Percentiles rank a stretch among this genome's conserved stretches.
Conservation (phyloP, 2,329 filamentous ascomycete genomes). For the Aphanocladium album region DNA sequence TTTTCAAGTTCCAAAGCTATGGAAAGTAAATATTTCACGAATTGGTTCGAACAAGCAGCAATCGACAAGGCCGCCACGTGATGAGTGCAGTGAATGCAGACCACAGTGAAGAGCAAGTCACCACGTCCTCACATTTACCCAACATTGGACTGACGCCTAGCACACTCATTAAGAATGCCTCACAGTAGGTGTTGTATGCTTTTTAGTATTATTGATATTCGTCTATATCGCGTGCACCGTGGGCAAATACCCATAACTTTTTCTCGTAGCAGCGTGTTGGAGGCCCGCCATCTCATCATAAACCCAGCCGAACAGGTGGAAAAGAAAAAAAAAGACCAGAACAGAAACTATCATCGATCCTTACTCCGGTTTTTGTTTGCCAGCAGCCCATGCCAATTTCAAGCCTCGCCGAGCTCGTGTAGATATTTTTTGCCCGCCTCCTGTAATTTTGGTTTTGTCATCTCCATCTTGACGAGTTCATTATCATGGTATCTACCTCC, state of each 20-base stretch:
- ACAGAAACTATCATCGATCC: neutral
- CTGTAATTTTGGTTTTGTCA: neutral
- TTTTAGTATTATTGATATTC: neutral
- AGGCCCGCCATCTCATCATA: neutral
- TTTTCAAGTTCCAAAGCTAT: neutral
- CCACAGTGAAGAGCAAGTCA: neutral
- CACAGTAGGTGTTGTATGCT: neutral
- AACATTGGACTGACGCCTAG: neutral
- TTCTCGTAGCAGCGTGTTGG: neutral
- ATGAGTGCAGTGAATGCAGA: neutral
- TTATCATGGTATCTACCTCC: conserved; percentile 8
- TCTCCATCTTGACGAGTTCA: neutral
- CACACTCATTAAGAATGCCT: neutral
- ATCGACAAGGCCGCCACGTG: neutral
- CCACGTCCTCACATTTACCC: neutral
- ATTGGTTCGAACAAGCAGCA: neutral
- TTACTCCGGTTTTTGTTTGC: neutral
- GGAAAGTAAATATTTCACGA: neutral
- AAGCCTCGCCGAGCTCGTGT: conserved; percentile 1
- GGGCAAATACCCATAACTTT: neutral
- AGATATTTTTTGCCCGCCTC: neutral
- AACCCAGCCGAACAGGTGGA: neutral
- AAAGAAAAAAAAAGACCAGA: neutral
- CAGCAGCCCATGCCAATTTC: neutral
- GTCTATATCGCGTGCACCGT: neutral